Base-by-base conservation (phyloP, 139 green algal genomes). In the Chlorella sorokiniana region DNA sequence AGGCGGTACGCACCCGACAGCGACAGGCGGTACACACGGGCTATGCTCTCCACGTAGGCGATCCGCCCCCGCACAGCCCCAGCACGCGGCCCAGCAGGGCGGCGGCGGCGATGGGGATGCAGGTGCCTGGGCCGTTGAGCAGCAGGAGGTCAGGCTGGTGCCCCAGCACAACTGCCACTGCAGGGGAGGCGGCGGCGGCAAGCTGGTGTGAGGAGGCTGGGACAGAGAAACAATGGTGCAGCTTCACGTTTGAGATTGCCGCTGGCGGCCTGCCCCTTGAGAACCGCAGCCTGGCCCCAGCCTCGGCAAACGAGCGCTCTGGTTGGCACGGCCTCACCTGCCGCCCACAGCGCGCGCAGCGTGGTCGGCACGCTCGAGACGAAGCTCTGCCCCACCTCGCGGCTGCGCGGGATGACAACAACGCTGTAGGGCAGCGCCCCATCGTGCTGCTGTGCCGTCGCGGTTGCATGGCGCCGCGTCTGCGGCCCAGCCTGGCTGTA, bases 41-140 rank as follows among this genome's bases (percentile, higher is more conserved):
- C 94, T 31, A 98, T 98, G 79, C 91, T 96, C 79, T 98, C 95
- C 42, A 97, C 86, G 74, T 96, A 98, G 35, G 96, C 84, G 0
- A 98, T 88, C 75, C 79, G 23, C 63, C 83, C 40, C 79, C 31
- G 2, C 35, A 14, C 29, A 93, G 16, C 0, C 85, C 67, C 27
- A 95, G 75, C 54, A 88, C 23, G 64, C 89, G 54, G 37, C 23
- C 23, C 25, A 91, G 1, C 37, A 88, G 78, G 1, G 90, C 91
- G 27, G 89, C 86, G 0, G 90, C 78, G 70, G 86, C 93, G 6
- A 98, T 83, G 31, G 95, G 95, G 56, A 98, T 90, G 80, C 93
- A 97, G 25, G 95, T 98, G 0, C 95, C 95, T 3, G 95, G 95
- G 0, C 95, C 95, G 72, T 98, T 98, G 23, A 93, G 86, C 59